phyloP scores from a whole-genome alignment of 73 alveolate species.

The Paramecium tetraurelia region DNA sequence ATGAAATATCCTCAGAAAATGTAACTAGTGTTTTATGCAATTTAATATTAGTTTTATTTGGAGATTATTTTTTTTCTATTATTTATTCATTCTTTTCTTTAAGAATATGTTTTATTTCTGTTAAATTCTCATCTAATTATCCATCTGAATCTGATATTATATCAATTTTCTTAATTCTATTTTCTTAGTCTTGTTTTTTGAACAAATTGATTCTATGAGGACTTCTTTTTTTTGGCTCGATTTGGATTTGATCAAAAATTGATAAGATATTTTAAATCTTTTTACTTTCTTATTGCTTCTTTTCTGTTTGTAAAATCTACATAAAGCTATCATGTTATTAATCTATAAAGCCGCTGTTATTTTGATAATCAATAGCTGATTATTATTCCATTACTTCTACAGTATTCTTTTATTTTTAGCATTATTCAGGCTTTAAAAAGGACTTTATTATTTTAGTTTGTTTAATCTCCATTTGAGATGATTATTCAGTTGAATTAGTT shows the following conservation, averaged over 20 bases:
- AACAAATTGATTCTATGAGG: neutral
- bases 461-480: neutral
- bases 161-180: neutral
- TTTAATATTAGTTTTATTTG: neutral
- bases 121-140: neutral
- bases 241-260: neutral
- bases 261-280: neutral
- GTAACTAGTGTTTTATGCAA: neutral
- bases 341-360: neutral
- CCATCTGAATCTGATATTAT: neutral
- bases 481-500: neutral
- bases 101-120: neutral
- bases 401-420: neutral
- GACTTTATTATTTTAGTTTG: neutral
- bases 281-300: neutral
- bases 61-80: neutral
- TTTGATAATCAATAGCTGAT: neutral
- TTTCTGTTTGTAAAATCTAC: neutral
- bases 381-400: neutral
- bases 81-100: neutral
- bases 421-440: neutral
- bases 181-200: neutral
- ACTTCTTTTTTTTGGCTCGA: neutral
- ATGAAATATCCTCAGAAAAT: neutral
- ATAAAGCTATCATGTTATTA: neutral